Percentiles rank a stretch among this genome's conserved stretches.
phyloP scores from a whole-genome alignment of 1,284 basidiomycete species.

The Melampsora americana region DNA sequence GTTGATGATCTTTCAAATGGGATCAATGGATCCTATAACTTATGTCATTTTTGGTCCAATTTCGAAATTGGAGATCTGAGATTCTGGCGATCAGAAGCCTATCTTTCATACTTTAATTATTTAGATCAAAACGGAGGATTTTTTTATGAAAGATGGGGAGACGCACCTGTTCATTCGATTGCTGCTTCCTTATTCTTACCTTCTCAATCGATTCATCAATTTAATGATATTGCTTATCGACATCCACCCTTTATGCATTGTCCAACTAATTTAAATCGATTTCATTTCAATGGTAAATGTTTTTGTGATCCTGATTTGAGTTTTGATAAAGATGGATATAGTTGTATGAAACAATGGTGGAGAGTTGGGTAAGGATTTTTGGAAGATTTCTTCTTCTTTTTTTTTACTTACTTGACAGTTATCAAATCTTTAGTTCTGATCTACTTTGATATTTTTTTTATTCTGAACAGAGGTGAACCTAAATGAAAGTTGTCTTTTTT shows the following conservation, averaged over 20 bases:
- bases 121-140: slow-evolving; percentile 13
- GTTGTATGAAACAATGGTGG: slow-evolving; percentile 21
- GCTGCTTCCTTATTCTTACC: slow-evolving; percentile 13
- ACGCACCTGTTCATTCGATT: slow-evolving; percentile 19
- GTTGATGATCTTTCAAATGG: slow-evolving; percentile 11
- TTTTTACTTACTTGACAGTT: too few relatives aligned
- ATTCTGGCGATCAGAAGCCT: slow-evolving; percentile 21
- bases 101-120: neutral
- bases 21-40: slow-evolving; percentile 12
- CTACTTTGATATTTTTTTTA: too few relatives aligned
- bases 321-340: slow-evolving; percentile 17
- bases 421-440: too few relatives aligned
- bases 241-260: slow-evolving; percentile 68
- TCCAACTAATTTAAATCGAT: slow-evolving; percentile 53
- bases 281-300: slow-evolving; percentile 60
- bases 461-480: too few relatives aligned
- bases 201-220: neutral
- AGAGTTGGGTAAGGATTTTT: neutral
- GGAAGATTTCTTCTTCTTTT: neutral
- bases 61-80: slow-evolving; percentile 19
- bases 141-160: slow-evolving; percentile 21
- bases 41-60: slow-evolving; percentile 37
- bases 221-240: slow-evolving; percentile 59
- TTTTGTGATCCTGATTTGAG: slow-evolving; percentile 48
- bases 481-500: too few relatives aligned